phyloP scores from a whole-genome alignment of 805 yeast species.

The Suhomyces prunicola region DNA sequence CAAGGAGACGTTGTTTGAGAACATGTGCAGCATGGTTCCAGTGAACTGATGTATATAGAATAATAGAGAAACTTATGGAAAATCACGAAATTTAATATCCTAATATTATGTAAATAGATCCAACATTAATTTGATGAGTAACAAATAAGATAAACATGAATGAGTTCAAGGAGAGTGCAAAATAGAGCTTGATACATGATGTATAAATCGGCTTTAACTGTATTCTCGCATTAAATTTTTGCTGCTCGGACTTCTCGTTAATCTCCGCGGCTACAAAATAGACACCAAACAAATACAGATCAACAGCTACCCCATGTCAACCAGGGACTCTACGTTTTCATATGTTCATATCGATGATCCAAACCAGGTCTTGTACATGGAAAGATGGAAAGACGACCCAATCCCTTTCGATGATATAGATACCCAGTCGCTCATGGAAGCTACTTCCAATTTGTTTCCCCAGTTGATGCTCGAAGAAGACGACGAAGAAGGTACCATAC shows the following conservation, averaged over 20 bases:
- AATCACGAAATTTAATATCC: not conserved
- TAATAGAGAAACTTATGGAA: not conserved
- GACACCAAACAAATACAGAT: not conserved
- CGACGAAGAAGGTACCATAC: constrained; percentile 38
- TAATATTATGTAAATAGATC: too few species aligned
- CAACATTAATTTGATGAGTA: too few species aligned
- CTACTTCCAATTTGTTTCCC: constrained; percentile 35
- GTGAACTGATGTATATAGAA: constrained; percentile 9
- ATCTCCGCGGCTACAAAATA: not conserved
- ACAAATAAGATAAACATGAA: too few species aligned
- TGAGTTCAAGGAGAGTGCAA: too few species aligned
- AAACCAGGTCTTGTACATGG: constrained; percentile 40
- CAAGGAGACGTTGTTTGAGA: constrained; percentile 49
- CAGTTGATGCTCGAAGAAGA: constrained; percentile 35
- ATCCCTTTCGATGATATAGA: constrained; percentile 43
- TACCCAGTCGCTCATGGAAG: constrained; percentile 35
- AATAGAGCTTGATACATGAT: too few species aligned
- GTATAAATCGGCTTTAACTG: too few species aligned
- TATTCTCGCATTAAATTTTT: not conserved
- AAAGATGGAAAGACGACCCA: constrained; percentile 39
- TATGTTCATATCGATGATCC: constrained; percentile 37
- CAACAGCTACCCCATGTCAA: not conserved
- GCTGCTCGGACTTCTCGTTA: not conserved
- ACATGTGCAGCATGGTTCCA: constrained; percentile 25
- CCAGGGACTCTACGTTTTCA: constrained; percentile 15